Conservation (phyloP, 2,329 filamentous ascomycete genomes). For the Talaromyces albobiverticillius region DNA sequence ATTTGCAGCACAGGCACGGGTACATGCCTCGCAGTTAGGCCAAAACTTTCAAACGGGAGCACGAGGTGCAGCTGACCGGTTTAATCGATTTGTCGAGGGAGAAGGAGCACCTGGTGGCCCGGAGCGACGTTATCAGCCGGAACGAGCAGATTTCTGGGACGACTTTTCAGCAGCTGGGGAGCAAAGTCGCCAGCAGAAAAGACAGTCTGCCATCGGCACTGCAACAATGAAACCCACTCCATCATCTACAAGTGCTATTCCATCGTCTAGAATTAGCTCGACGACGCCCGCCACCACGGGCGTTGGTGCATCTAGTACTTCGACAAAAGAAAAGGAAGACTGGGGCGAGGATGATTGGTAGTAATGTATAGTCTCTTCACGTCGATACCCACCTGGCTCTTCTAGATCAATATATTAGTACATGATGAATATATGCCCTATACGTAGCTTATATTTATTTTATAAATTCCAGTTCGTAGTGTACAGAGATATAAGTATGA, state of each 20-base stretch:
- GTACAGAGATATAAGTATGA: background rate
- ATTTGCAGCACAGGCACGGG: conserved; percentile 68
- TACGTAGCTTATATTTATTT: background rate
- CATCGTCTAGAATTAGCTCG: conserved; percentile 18
- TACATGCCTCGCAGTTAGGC: conserved; percentile 52
- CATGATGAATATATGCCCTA: background rate
- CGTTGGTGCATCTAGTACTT: conserved; percentile 16
- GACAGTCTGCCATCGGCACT: conserved; percentile 56
- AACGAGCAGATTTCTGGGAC: conserved; percentile 87
- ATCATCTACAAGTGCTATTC: conserved; percentile 1
- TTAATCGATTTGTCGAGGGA: conserved; percentile 86
- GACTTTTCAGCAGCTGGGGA: conserved; percentile 64
- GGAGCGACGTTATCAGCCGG: conserved; percentile 50
- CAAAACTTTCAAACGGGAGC: conserved; percentile 65
- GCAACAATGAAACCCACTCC: conserved; percentile 58
- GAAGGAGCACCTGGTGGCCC: conserved; percentile 45
- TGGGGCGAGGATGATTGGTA: conserved; percentile 17
- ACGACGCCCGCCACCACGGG: conserved; percentile 23
- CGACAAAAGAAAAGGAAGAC: conserved; percentile 47
- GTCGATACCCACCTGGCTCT: conserved; percentile 8
- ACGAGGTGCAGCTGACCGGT: conserved; percentile 71
- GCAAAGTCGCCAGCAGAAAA: conserved; percentile 21
- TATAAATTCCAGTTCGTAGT: background rate
- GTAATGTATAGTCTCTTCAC: background rate
- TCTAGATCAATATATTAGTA: background rate